A percentile compares a stretch with the other conserved stretches of the same genome.
Evolutionary conservation across 176 grass and related monocot species (phyloP).

Genomic region (Themeda triandra): DNA sequence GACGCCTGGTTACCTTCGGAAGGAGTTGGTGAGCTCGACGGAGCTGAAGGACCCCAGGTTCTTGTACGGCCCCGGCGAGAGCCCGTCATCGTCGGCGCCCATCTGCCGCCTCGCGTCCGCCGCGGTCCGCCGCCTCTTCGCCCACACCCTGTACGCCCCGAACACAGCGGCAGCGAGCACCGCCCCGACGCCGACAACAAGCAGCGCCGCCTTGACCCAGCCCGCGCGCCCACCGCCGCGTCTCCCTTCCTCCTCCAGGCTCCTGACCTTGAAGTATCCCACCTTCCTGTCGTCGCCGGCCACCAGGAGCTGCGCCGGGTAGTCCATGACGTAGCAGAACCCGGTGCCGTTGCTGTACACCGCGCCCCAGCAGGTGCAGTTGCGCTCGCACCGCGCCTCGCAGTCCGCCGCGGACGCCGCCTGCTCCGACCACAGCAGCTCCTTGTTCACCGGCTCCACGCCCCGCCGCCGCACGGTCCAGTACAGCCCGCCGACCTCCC

Average conservation of each 20-base stretch:
- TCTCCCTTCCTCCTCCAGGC: neutral
- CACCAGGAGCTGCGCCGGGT: constrained; percentile 70
- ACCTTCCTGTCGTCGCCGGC: constrained; percentile 53
- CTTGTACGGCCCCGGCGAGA: constrained; percentile 81
- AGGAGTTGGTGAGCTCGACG: constrained; percentile 77
- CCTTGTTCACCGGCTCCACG: constrained; percentile 81
- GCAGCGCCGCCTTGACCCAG: constrained; percentile 40
- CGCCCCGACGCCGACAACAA: constrained; percentile 39
- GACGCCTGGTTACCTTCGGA: constrained; percentile 36
- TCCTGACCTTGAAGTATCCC: constrained; percentile 79
- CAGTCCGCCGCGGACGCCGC: constrained; percentile 56
- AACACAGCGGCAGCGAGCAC: constrained; percentile 32
- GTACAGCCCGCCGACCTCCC: constrained; percentile 39
- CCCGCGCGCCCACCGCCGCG: neutral
- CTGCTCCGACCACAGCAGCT: constrained; percentile 32
- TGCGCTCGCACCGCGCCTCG: constrained; percentile 64
- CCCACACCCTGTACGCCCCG: constrained; percentile 60
- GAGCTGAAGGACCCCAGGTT: constrained; percentile 72
- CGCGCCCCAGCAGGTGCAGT: constrained; percentile 90
- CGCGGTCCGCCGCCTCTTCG: constrained; percentile 2
- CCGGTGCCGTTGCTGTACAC: constrained; percentile 76
- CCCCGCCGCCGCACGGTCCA: constrained; percentile 42
- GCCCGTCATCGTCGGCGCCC: constrained; percentile 42
- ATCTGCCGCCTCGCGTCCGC: constrained; percentile 7
- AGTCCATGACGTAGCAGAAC: constrained; percentile 79